phyloP scores from a whole-genome alignment of 768 basidiomycete species.

The Symmetrospora coprosmae region DNA sequence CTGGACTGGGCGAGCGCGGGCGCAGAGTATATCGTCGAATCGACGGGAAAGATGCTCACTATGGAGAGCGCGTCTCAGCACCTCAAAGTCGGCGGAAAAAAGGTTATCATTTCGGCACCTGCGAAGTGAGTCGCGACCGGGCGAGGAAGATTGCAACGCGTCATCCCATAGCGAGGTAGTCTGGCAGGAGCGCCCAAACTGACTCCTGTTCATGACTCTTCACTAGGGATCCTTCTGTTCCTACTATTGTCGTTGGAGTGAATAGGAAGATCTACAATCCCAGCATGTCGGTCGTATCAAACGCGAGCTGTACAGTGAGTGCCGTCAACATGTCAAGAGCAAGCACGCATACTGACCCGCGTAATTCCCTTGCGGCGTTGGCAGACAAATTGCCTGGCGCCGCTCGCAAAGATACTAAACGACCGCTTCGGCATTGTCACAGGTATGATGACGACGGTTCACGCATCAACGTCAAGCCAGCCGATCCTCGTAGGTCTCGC shows the following conservation, averaged over 20 bases:
- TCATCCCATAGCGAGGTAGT: neutral
- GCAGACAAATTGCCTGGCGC: conserved; percentile 38
- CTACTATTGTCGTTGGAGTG: conserved; percentile 36
- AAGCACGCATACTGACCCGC: neutral
- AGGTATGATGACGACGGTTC: conserved; percentile 39
- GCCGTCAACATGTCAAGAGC: no score
- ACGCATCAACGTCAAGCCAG: conserved; percentile 37
- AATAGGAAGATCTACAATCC: conserved; percentile 33
- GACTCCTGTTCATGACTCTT: no score
- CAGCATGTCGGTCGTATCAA: conserved; percentile 34
- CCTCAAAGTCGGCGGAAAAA: conserved; percentile 34
- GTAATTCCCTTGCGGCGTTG: neutral
- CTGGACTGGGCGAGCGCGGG: conserved; percentile 35
- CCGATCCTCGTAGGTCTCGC: no score
- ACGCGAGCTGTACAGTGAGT: conserved; percentile 36
- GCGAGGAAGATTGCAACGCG: no score
- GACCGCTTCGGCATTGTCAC: conserved; percentile 36
- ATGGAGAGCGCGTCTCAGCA: conserved; percentile 33
- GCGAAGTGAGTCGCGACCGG: conserved; percentile 28
- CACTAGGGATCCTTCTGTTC: no score
- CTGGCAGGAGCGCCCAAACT: conserved; percentile 29
- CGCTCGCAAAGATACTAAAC: conserved; percentile 36
- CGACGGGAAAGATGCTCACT: conserved; percentile 36
- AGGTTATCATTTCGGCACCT: conserved; percentile 38
- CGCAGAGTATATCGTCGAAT: conserved; percentile 36